phyloP scores from a whole-genome alignment of 2,329 filamentous ascomycete species.

The Phialemonium atrogriseum region DNA sequence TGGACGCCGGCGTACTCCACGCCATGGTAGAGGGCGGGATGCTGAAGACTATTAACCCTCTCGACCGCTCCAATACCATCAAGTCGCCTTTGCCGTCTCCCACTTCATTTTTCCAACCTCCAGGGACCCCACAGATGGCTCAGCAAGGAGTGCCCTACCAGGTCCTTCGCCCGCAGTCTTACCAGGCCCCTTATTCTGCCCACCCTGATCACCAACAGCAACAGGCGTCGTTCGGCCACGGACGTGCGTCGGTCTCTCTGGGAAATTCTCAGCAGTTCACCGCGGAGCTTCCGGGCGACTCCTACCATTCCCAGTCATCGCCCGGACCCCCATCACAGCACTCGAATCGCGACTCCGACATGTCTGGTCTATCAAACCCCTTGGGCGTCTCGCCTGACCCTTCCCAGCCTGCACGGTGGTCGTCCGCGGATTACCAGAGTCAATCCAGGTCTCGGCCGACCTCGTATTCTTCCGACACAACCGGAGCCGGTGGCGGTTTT shows the following conservation, averaged over 20 bases:
- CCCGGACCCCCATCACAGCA: constrained; percentile 22
- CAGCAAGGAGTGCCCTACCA: constrained; percentile 27
- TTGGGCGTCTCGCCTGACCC: constrained; percentile 11
- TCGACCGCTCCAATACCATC: constrained; percentile 33
- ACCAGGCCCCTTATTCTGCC: constrained; percentile 15
- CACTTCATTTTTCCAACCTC: constrained; percentile 10
- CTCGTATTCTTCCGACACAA: constrained; percentile 26
- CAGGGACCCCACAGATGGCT: constrained; percentile 17
- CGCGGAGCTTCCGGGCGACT: constrained; percentile 40
- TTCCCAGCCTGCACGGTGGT: constrained; percentile 28
- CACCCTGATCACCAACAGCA: constrained; percentile 6
- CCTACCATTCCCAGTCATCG: constrained; percentile 27
- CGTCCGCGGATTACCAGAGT: constrained; percentile 17
- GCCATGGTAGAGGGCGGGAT: constrained; percentile 38
- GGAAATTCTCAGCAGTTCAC: too few species aligned
- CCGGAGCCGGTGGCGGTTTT: constrained; percentile 21
- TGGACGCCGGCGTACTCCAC: constrained; percentile 56
- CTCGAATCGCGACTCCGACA: constrained; percentile 18
- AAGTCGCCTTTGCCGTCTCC: constrained; percentile 15
- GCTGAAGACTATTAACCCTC: constrained; percentile 29
- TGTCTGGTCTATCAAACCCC: constrained; percentile 15
- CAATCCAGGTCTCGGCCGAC: constrained; percentile 25
- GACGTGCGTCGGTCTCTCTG: too few species aligned
- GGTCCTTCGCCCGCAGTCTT: constrained; percentile 29
- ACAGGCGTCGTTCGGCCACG: too few species aligned